Conservation (phyloP, 2,329 filamentous ascomycete genomes). For the Diplocarpon rosae region DNA sequence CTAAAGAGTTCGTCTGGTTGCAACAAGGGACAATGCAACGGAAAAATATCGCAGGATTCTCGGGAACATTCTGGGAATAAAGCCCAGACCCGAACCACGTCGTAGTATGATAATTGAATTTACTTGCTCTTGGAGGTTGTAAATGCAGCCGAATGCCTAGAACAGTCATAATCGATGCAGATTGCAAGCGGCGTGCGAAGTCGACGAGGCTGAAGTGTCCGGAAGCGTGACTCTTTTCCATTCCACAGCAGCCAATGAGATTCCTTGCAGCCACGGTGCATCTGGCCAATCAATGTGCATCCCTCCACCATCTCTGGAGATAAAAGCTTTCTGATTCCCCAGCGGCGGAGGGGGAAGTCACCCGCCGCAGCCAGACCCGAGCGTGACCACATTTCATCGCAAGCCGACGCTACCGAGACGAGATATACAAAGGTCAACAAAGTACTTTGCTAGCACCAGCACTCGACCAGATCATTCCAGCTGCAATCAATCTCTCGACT, state of each 20-base stretch:
- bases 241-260: slow-evolving; percentile 5
- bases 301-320: slow-evolving; percentile 5
- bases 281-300: neutral
- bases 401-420: neutral
- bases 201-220: slow-evolving; percentile 1
- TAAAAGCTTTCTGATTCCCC: slow-evolving; percentile 6
- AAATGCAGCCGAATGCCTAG: neutral
- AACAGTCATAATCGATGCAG: neutral
- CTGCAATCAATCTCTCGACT: too few species aligned
- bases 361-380: neutral
- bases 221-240: slow-evolving; percentile 8
- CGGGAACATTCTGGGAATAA: too few species aligned
- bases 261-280: neutral
- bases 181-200: too few species aligned
- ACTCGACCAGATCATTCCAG: too few species aligned
- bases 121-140: neutral
- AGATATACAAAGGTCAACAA: neutral
- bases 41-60: too few species aligned
- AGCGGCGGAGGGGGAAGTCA: neutral
- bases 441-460: too few species aligned
- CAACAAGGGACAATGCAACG: too few species aligned
- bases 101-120: too few species aligned
- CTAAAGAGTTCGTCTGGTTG: too few species aligned
- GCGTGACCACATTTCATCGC: neutral
- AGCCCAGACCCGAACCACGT: too few species aligned